Percentiles rank a stretch among this genome's conserved stretches.
Evolutionary conservation across 108 stramenopile species (phyloP).

Genomic region (Stephanodiscus triporus): DNA sequence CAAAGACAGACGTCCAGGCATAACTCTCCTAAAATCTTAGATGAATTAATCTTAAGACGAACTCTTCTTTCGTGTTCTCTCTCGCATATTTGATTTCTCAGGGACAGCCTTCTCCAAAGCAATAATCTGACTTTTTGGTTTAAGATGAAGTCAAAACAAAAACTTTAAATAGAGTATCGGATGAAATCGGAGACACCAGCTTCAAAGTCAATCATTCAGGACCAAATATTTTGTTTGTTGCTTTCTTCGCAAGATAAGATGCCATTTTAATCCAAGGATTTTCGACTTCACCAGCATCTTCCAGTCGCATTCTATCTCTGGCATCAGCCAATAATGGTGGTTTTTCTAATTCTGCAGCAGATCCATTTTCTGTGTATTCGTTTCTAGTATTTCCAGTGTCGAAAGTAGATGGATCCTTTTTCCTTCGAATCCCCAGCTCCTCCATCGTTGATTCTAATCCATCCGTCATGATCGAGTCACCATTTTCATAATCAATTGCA

Average conservation of each 20-base stretch:
- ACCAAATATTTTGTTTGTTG: constrained; percentile 26
- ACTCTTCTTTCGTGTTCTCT: neutral
- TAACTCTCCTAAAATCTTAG: constrained; percentile 34
- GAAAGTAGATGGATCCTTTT: neutral
- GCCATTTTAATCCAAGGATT: constrained; percentile 54
- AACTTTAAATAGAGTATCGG: too few species aligned
- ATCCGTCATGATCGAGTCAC: constrained; percentile 49
- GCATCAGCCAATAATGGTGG: constrained; percentile 30
- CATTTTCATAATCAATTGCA: constrained; percentile 64
- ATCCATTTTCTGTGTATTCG: neutral
- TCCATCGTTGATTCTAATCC: constrained; percentile 43
- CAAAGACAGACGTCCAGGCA: neutral
- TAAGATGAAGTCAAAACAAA: too few species aligned
- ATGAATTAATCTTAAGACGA: constrained; percentile 14
- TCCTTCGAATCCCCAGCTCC: constrained; percentile 24
- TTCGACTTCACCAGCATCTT: constrained; percentile 25
- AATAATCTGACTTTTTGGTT: too few species aligned
- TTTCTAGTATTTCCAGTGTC: neutral
- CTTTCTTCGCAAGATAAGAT: constrained; percentile 43
- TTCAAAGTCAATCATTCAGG: constrained; percentile 4
- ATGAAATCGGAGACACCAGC: too few species aligned
- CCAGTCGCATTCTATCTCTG: constrained; percentile 46
- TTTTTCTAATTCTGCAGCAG: constrained; percentile 3
- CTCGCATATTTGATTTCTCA: too few species aligned
- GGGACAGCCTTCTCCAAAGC: too few species aligned